Conservation (phyloP, 345 rosid species). For the Ceriops decandra region DNA sequence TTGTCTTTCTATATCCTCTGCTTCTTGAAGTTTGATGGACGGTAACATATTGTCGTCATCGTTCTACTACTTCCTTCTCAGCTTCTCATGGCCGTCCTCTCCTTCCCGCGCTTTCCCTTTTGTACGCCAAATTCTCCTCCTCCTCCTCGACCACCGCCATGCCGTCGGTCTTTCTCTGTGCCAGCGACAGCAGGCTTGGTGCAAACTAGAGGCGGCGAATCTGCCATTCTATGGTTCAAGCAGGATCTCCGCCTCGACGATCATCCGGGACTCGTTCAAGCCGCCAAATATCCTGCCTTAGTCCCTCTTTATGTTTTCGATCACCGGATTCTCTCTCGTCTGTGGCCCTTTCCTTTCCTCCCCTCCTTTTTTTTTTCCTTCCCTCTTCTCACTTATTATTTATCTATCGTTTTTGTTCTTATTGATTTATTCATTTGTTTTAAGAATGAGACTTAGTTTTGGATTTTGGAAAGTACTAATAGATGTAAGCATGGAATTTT, state of each 20-base stretch:
- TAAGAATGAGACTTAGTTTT: no score
- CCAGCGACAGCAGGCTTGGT: slow-evolving; percentile 7
- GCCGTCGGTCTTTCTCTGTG: slow-evolving; percentile 25
- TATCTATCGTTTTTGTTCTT: not conserved
- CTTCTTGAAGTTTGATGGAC: slow-evolving; percentile 31
- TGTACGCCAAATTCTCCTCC: slow-evolving; percentile 16
- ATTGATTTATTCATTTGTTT: not conserved
- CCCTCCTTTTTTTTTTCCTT: no score
- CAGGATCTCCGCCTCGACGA: slow-evolving; percentile 88
- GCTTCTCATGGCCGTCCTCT: slow-evolving; percentile 43
- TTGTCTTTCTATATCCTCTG: not conserved
- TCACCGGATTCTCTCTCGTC: slow-evolving; percentile 63
- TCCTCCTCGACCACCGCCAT: slow-evolving; percentile 5
- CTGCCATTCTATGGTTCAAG: slow-evolving; percentile 83
- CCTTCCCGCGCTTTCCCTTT: slow-evolving; percentile 35
- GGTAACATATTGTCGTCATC: not conserved
- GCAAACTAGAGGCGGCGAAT: slow-evolving; percentile 13
- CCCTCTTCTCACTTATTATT: not conserved
- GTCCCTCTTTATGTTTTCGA: slow-evolving; percentile 85
- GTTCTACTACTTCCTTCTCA: not conserved
- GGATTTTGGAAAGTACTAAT: no score
- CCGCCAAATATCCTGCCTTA: slow-evolving; percentile 34
- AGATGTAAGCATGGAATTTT: no score
- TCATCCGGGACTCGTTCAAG: slow-evolving; percentile 69
- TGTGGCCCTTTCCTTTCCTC: slow-evolving; percentile 13